These are phyloP conservation scores for Hericium erinaceus DNA, from an alignment of 768 basidiomycete species.

Conservation along the genomic window DNA sequence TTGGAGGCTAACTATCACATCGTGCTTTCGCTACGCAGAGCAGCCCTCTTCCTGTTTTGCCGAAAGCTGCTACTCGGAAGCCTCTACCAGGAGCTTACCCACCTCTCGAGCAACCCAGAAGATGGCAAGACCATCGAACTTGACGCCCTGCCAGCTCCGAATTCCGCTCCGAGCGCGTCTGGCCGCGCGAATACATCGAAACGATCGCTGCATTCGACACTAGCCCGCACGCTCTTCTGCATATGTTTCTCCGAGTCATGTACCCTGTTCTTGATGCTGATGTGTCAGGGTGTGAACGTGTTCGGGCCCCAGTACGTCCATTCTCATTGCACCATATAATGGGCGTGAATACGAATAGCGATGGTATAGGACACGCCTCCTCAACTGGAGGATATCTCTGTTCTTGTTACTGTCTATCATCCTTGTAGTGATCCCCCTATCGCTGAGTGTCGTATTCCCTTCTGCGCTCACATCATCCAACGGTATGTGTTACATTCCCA, in stretches of 20 bases:
- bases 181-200: slow-evolving; percentile 1
- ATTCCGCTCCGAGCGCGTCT: background rate
- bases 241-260: slow-evolving; percentile 69
- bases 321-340: background rate
- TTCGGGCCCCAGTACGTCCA: slow-evolving; percentile 45
- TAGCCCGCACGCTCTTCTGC: slow-evolving; percentile 55
- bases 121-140: slow-evolving; percentile 1
- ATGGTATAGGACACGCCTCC: slow-evolving; percentile 32
- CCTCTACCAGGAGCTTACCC: slow-evolving; percentile 11
- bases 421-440: slow-evolving; percentile 59
- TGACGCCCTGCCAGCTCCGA: slow-evolving; percentile 9
- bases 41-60: slow-evolving; percentile 10
- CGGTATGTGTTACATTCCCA: slow-evolving; percentile 2
- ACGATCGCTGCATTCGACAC: slow-evolving; percentile 37
- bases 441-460: slow-evolving; percentile 49
- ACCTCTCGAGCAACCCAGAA: slow-evolving; percentile 3
- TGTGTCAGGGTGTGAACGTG: slow-evolving; percentile 56
- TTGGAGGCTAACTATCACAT: background rate
- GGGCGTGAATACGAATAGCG: background rate
- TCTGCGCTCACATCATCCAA: slow-evolving; percentile 10
- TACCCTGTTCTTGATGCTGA: slow-evolving; percentile 59
- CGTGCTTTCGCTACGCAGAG: background rate
- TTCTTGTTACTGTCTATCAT: slow-evolving; percentile 49
- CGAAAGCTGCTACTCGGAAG: slow-evolving; percentile 10
- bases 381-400: slow-evolving; percentile 65